Evolutionary conservation across 2,329 filamentous ascomycete species (phyloP).

Genomic region (Aaosphaeria pasadenensis): DNA sequence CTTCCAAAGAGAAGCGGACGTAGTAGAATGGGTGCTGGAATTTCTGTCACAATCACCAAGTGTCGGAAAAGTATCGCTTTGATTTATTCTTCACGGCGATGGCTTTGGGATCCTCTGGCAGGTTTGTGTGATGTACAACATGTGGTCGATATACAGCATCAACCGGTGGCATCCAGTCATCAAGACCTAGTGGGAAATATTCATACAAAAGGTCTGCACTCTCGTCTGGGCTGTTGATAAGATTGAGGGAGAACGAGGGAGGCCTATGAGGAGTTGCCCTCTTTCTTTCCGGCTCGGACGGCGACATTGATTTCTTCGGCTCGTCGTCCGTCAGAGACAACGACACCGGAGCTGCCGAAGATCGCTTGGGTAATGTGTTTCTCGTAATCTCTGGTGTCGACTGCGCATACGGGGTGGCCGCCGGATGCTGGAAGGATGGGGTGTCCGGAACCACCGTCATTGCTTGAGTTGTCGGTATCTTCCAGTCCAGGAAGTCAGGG

Average conservation of each 20-base stretch:
- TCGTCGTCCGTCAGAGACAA: conserved; percentile 58
- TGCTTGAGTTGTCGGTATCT: conserved; percentile 36
- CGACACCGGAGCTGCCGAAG: conserved; percentile 50
- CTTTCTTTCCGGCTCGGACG: conserved; percentile 31
- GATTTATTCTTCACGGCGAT: conserved; percentile 42
- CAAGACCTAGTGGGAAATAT: conserved; percentile 86
- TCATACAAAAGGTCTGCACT: conserved; percentile 85
- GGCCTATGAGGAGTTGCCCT: conserved; percentile 39
- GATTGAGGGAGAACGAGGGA: conserved; percentile 46
- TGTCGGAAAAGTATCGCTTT: conserved; percentile 51
- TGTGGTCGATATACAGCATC: conserved; percentile 89
- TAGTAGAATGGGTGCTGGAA: too few species aligned
- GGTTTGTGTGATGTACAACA: conserved; percentile 81
- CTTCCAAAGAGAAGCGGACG: too few species aligned
- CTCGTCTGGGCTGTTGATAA: conserved; percentile 65
- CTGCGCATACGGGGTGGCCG: conserved; percentile 44
- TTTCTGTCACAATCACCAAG: conserved; percentile 9
- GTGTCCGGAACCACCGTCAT: conserved; percentile 44
- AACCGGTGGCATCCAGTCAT: conserved; percentile 90
- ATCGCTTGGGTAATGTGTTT: conserved; percentile 35
- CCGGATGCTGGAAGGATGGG: conserved; percentile 31
- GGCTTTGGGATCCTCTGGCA: conserved; percentile 47
- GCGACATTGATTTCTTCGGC: conserved; percentile 39
- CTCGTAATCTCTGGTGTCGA: conserved; percentile 54
- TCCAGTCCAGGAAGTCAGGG: conserved; percentile 46